A percentile compares a stretch with the other conserved stretches of the same genome.
phyloP scores from a whole-genome alignment of 1,284 basidiomycete species.

The Ustilago loliicola region DNA sequence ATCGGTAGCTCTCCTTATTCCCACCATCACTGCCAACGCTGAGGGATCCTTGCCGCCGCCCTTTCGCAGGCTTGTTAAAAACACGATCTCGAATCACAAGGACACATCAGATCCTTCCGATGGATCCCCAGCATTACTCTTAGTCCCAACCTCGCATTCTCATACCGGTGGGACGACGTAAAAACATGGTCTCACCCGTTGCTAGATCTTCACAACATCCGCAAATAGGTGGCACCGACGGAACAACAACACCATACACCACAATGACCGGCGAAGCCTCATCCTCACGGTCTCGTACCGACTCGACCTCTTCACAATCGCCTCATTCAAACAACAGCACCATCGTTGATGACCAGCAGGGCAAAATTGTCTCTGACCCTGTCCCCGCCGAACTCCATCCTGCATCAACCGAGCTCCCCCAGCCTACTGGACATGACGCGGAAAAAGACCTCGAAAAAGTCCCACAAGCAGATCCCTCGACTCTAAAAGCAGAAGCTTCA shows the following conservation, averaged over 20 bases:
- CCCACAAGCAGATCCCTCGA: conserved; percentile 17
- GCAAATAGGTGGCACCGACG: not conserved
- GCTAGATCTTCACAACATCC: not conserved
- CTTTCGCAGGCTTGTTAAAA: no score
- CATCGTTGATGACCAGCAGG: conserved; percentile 14
- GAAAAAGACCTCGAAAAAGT: conserved; percentile 38
- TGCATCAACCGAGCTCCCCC: conserved; percentile 4
- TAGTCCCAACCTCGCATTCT: no score
- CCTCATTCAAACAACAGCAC: conserved; percentile 25
- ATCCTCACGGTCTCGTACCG: conserved; percentile 27
- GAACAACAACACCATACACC: conserved; percentile 19
- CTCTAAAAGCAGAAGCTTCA: not conserved
- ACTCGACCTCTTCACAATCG: conserved; percentile 27
- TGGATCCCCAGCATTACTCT: no score
- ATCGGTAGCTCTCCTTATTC: no score
- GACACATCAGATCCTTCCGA: no score
- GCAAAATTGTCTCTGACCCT: not conserved
- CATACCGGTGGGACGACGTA: no score
- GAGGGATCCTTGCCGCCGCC: no score
- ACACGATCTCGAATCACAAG: no score
- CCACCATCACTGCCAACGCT: conserved; percentile 19
- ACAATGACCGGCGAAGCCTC: conserved; percentile 28
- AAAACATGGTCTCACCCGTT: not conserved
- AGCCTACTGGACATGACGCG: not conserved
- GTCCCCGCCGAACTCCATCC: not conserved